Evolutionary conservation across 805 yeast genomes (phyloP).

Genomic region (Candida glaebosa): DNA sequence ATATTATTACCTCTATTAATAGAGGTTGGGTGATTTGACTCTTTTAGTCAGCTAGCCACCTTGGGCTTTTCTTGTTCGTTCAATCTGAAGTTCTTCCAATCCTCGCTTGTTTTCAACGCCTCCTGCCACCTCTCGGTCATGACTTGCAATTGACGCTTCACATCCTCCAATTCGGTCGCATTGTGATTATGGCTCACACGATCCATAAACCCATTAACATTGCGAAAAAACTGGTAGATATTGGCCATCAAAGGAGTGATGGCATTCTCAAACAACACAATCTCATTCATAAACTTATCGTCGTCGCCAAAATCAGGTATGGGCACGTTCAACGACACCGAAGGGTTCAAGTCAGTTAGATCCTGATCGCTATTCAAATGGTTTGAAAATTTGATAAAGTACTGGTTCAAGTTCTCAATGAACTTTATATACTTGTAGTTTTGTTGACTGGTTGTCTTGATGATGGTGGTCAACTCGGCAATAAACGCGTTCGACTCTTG

Average conservation of each 20-base stretch:
- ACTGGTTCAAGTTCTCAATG: slow-evolving; percentile 23
- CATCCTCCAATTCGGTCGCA: slow-evolving; percentile 8
- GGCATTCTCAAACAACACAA: slow-evolving; percentile 33
- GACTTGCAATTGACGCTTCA: slow-evolving; percentile 29
- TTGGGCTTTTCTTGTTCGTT: slow-evolving; percentile 2
- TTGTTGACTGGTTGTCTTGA: slow-evolving; percentile 34
- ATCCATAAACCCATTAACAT: slow-evolving; percentile 15
- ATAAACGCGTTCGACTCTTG: slow-evolving; percentile 8
- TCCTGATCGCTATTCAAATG: slow-evolving; percentile 17
- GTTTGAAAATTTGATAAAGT: slow-evolving; percentile 24
- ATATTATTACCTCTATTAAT: too few relatives aligned
- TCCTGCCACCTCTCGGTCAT: slow-evolving; percentile 37
- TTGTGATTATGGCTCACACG: slow-evolving; percentile 9
- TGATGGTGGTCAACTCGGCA: slow-evolving; percentile 21
- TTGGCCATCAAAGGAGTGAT: slow-evolving; percentile 33
- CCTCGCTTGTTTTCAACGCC: slow-evolving; percentile 35
- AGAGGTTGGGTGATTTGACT: too few relatives aligned
- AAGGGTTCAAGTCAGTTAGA: slow-evolving; percentile 27
- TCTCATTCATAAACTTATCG: slow-evolving; percentile 22
- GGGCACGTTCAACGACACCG: slow-evolving; percentile 18
- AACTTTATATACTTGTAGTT: slow-evolving; percentile 34
- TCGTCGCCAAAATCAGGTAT: slow-evolving; percentile 11
- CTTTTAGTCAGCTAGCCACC: too few relatives aligned
- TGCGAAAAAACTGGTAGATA: slow-evolving; percentile 33
- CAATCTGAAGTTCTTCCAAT: slow-evolving; percentile 28